phyloP scores from a whole-genome alignment of 1,284 basidiomycete species.

The Hemileia vastatrix region DNA sequence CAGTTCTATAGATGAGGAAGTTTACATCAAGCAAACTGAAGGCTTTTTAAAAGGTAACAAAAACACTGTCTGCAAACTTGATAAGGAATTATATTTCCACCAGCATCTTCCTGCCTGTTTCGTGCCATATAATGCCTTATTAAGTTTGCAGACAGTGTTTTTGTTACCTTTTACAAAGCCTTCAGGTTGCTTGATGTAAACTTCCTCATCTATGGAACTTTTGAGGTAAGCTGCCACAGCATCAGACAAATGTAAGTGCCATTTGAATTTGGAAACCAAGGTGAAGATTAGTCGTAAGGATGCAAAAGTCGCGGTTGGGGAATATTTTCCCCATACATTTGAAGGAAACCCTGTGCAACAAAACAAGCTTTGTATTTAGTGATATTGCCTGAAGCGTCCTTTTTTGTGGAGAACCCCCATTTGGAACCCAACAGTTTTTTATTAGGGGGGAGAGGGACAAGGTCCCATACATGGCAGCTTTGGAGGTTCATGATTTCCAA shows the following conservation, averaged over 20 bases:
- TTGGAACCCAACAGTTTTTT: neutral
- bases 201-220: neutral
- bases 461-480: neutral
- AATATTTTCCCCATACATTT: neutral
- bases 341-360: conserved; percentile 2
- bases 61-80: too few relatives aligned
- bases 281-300: conserved; percentile 4
- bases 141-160: neutral
- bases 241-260: neutral
- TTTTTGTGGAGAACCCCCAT: neutral
- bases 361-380: neutral
- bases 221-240: neutral
- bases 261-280: neutral
- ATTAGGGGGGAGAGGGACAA: neutral
- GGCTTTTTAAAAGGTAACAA: too few relatives aligned
- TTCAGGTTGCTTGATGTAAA: neutral
- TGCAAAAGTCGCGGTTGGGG: conserved; percentile 3
- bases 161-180: neutral
- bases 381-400: neutral
- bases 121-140: conserved; percentile 5
- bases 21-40: too few relatives aligned
- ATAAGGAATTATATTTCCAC: conserved; percentile 12
- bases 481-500: conserved; percentile 1
- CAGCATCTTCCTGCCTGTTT: conserved; percentile 4
- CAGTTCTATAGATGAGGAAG: too few relatives aligned